These are phyloP conservation scores for Trichoderma reesei DNA, from an alignment of 495 filamentous ascomycete genomes.

Conservation along the genomic window DNA sequence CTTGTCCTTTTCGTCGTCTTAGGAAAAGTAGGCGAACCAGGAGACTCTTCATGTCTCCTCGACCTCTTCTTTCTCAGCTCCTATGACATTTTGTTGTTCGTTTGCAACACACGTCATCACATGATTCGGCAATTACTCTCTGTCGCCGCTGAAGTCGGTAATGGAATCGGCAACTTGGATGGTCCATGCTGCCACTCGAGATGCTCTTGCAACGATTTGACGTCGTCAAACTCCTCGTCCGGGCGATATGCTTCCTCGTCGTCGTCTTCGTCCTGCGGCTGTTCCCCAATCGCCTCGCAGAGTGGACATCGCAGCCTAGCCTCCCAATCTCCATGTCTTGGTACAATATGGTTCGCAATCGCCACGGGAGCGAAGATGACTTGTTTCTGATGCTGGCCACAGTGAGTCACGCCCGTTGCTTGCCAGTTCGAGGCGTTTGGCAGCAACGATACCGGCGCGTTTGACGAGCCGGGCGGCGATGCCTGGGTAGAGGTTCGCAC, in stretches of 20 bases:
- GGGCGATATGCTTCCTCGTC: slow-evolving; percentile 29
- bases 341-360: slow-evolving; percentile 39
- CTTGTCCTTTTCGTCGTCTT: no score
- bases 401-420: slow-evolving; percentile 15
- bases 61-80: neutral
- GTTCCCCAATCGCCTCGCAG: slow-evolving; percentile 25
- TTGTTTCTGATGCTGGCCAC: slow-evolving; percentile 28
- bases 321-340: slow-evolving; percentile 30
- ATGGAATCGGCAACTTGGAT: slow-evolving; percentile 19
- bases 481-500: slow-evolving; percentile 18
- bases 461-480: slow-evolving; percentile 16
- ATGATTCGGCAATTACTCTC: slow-evolving; percentile 28
- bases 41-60: no score
- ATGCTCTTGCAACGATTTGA: slow-evolving; percentile 33
- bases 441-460: slow-evolving; percentile 21
- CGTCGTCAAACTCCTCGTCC: slow-evolving; percentile 30
- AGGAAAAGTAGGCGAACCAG: no score
- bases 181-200: slow-evolving; percentile 38
- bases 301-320: slow-evolving; percentile 34
- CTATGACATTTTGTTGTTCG: neutral
- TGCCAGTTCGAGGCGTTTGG: slow-evolving; percentile 17
- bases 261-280: slow-evolving; percentile 28
- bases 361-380: slow-evolving; percentile 39
- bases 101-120: slow-evolving; percentile 15
- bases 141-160: slow-evolving; percentile 14